A percentile compares a stretch with the other conserved stretches of the same genome.
These are phyloP conservation scores for Wickerhamiella hasegawae DNA, from an alignment of 805 yeast species.

Conservation along the genomic window DNA sequence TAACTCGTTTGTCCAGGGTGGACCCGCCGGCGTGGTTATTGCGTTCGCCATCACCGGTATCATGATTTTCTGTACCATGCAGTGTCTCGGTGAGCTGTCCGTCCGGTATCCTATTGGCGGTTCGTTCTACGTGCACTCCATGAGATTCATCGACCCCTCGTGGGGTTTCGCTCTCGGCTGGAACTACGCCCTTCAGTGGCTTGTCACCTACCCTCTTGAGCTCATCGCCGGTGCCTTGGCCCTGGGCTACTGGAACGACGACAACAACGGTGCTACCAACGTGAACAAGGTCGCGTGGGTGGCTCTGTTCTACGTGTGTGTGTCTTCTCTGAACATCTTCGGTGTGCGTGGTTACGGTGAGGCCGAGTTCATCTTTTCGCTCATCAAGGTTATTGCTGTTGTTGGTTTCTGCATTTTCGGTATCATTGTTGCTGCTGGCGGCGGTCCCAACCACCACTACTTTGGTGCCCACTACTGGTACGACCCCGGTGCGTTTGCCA, in stretches of 20 bases:
- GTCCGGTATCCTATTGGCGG: conserved; percentile 45
- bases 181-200: conserved; percentile 49
- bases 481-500: conserved; percentile 44
- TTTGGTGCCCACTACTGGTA: conserved; percentile 46
- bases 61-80: conserved; percentile 48
- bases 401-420: conserved; percentile 49
- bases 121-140: conserved; percentile 39
- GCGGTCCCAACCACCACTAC: conserved; percentile 38
- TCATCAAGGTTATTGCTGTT: conserved; percentile 42
- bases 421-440: conserved; percentile 35
- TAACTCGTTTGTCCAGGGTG: conserved; percentile 30
- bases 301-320: conserved; percentile 35
- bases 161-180: conserved; percentile 55
- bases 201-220: conserved; percentile 47
- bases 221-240: conserved; percentile 42
- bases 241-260: conserved; percentile 35
- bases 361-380: conserved; percentile 45
- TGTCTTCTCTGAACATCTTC: conserved; percentile 34
- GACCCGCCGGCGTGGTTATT: conserved; percentile 42
- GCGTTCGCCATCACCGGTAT: conserved; percentile 46
- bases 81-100: conserved; percentile 55
- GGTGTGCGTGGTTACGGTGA: conserved; percentile 50
- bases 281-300: conserved; percentile 43
- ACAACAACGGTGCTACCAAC: conserved; percentile 16
- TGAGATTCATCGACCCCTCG: conserved; percentile 43